Conservation (phyloP, 768 basidiomycete genomes). For the Leccinum aurantiacum region DNA sequence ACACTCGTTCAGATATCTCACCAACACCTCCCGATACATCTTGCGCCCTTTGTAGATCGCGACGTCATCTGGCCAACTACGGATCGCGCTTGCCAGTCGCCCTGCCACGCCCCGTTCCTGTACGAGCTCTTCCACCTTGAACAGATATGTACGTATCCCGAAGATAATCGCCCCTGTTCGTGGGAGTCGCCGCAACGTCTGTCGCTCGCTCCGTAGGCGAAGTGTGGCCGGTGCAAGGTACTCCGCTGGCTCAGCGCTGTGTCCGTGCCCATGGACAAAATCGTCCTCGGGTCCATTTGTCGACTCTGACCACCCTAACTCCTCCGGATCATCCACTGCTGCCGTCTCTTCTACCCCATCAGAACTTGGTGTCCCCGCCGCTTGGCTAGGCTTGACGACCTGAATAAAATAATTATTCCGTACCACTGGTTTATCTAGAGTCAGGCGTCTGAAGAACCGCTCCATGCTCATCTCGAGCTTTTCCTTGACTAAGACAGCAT, state of each 20-base stretch:
- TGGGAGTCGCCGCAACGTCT: conserved; percentile 64
- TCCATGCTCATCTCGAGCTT: conserved; percentile 64
- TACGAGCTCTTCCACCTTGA: conserved; percentile 49
- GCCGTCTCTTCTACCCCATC: conserved; percentile 8
- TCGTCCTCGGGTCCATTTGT: conserved; percentile 55
- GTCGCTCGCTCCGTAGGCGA: conserved; percentile 61
- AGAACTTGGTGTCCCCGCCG: background rate
- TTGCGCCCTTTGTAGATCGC: conserved; percentile 29
- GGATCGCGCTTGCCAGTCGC: conserved; percentile 60
- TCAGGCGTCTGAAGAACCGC: conserved; percentile 67
- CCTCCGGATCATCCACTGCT: conserved; percentile 50
- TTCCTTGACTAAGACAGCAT: conserved; percentile 46
- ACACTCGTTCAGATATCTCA: conserved; percentile 24
- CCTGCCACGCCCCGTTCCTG: conserved; percentile 59
- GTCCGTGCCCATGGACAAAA: conserved; percentile 34
- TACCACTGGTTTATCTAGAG: conserved; percentile 65
- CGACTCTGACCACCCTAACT: conserved; percentile 62
- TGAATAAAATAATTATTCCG: conserved; percentile 67
- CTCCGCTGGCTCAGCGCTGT: conserved; percentile 16
- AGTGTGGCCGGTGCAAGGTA: conserved; percentile 42
- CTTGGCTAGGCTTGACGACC: conserved; percentile 33
- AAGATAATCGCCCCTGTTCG: conserved; percentile 65
- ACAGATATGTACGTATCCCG: conserved; percentile 66
- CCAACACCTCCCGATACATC: conserved; percentile 23
- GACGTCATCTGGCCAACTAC: conserved; percentile 67